Conservation (phyloP, 2,329 filamentous ascomycete species). For the Tricladium varicosporioides region DNA sequence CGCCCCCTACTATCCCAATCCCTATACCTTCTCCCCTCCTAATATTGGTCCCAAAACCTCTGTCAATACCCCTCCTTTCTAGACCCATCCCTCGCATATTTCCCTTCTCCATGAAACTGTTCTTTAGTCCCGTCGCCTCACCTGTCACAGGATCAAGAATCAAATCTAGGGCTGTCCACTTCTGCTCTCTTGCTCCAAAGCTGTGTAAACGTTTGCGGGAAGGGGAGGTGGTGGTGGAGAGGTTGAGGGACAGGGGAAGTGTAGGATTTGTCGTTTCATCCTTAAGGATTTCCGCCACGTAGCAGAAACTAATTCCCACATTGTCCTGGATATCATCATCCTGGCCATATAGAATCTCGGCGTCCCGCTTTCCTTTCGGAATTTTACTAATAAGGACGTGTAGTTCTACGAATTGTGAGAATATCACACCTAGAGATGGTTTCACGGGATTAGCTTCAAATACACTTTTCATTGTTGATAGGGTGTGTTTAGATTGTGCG, state of each 20-base stretch:
- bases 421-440: constrained; percentile 47
- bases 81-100: constrained; percentile 38
- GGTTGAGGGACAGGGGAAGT: background rate
- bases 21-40: background rate
- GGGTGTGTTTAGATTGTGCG: constrained; percentile 1
- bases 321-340: constrained; percentile 2
- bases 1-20: too few relatives aligned
- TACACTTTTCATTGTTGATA: constrained; percentile 13
- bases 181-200: constrained; percentile 46
- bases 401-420: constrained; percentile 52
- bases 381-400: constrained; percentile 51
- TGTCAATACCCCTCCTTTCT: constrained; percentile 2
- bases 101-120: background rate
- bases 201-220: background rate
- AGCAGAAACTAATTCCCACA: constrained; percentile 16
- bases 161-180: constrained; percentile 51
- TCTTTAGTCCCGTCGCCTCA: constrained; percentile 36
- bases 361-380: constrained; percentile 41
- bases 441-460: constrained; percentile 24
- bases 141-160: constrained; percentile 14
- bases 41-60: constrained; percentile 8
- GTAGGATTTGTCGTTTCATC: constrained; percentile 31
- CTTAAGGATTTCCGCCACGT: constrained; percentile 31
- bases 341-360: constrained; percentile 34
- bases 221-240: too few relatives aligned